Base-by-base conservation (phyloP, 345 rosid genomes). In the Mangifera indica region DNA sequence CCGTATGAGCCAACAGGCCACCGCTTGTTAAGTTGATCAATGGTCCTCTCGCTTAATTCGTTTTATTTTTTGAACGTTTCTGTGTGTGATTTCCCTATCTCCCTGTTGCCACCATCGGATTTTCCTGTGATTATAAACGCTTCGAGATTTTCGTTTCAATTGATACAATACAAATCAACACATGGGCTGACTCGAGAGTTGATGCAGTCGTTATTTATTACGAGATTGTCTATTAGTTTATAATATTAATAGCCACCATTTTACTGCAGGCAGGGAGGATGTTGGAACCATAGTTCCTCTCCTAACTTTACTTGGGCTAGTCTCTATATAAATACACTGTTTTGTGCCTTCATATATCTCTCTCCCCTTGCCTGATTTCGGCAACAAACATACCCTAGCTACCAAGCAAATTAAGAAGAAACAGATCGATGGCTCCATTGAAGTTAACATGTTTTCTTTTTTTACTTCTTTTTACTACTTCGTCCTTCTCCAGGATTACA, bases 121-220 rank as follows among this genome's bases (percentile, higher is more conserved):
- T 13, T 54, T 34, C 44, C 44, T 55, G 32, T 20, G 46, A 59
- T 63, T 10, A 24, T 53, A 29, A 26, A 29, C 24, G 67, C 78
- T 22, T 77, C 74, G 84, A 78, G 85, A 84, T 81, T 63, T 76
- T 69, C 79, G 66, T 51, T 46, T 34, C 56, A 21, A 20, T 63
- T 49, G 60, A 20, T 71, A 45, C 67, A 44, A 60, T 70, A 37
- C 42, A 12, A 74, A 76, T 64, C 17, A 74, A 78, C 83, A 84
- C 86, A 80, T 83, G 82, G 76, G 80, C 74, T 72, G 83, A 79
- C 82, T 70, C 86, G 76, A 84, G 56, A 65, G 76, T 83, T 77
- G 17, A 80, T 71, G 84, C 55, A 76, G 21, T 59, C 53, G 49
- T 73, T 59, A 37, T 53, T 59, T 18, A 42, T 2, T 29, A n/a